A percentile compares a stretch with the other conserved stretches of the same genome.
phyloP scores from a whole-genome alignment of 2,329 filamentous ascomycete genomes.

The Fusarium euwallaceae region DNA sequence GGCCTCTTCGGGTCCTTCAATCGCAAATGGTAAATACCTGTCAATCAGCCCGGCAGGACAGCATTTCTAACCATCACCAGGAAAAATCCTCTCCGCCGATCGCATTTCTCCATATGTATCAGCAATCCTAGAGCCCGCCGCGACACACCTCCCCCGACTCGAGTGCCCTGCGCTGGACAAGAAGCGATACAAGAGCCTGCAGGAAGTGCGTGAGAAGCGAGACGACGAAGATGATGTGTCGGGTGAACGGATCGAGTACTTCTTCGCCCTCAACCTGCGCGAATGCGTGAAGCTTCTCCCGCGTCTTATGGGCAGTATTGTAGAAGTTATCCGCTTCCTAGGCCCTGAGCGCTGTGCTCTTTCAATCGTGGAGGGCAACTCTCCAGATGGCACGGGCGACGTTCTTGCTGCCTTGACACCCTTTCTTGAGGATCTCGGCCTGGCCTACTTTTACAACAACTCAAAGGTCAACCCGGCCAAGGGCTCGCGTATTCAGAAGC shows the following conservation, averaged over 20 bases:
- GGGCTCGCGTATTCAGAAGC: conserved; percentile 59
- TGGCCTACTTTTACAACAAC: conserved; percentile 57
- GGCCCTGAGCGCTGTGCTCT: conserved; percentile 64
- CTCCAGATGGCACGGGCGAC: conserved; percentile 66
- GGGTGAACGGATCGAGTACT: conserved; percentile 52
- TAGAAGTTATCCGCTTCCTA: conserved; percentile 64
- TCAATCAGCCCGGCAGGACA: too few relatives aligned
- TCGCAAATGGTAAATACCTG: too few relatives aligned
- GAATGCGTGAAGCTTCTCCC: conserved; percentile 61
- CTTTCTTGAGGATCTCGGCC: conserved; percentile 54
- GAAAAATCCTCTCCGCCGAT: too few relatives aligned
- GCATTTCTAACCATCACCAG: too few relatives aligned
- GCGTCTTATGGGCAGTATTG: conserved; percentile 63
- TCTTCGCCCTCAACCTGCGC: conserved; percentile 67
- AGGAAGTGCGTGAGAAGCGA: conserved; percentile 12
- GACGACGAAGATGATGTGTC: rapidly evolving
- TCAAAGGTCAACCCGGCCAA: conserved; percentile 59
- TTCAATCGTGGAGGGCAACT: conserved; percentile 69
- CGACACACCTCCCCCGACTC: conserved; percentile 40
- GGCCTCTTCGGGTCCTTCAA: too few relatives aligned
- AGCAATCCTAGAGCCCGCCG: conserved; percentile 47
- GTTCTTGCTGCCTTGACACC: conserved; percentile 59
- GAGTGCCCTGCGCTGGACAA: conserved; percentile 47
- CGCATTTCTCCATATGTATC: conserved; percentile 17
- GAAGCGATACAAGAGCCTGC: conserved; percentile 41